Base-by-base conservation (phyloP, 345 rosid genomes). In the Citrus maxima region DNA sequence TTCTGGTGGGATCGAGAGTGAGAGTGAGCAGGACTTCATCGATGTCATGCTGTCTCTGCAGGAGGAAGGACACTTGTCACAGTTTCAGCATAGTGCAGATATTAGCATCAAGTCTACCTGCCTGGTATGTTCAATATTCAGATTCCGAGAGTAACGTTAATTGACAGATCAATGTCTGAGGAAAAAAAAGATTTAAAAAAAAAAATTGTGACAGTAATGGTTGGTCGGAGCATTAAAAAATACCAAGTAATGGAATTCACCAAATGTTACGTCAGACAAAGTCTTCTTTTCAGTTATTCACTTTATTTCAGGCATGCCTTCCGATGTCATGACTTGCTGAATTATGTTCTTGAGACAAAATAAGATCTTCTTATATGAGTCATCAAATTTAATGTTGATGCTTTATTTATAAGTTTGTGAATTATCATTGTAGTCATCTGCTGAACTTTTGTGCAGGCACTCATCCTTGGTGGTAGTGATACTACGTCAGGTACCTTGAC, bases 21-120 rank as follows among this genome's bases (percentile, higher is more conserved):
- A 83, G 77, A 77, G 66, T 32, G 84, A 83, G 10, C 72, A 78
- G 30, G 89, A 88, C 54, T 91, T 91, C 78, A 85, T 90, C 25
- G 91, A 88, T 70, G 84, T 89, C 27, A 87, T 93, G 95, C 27
- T 90, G 67, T 80, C 90, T 3, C 79, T 88, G 51, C 81, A 82
- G 34, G 84, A 88, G 62, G 81, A 83, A 63, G 87, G 84, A 14
- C 68, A 79, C 7, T 77, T 88, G 24, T 82, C 88, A 3, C 79
- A 75, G 74, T 86, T 81, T 46, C 83, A 68, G 58, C 84, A 82
- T 73, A 89, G 83, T 35, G 77, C 85, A 24, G 87, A 90, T 81
- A 83, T 80, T 24, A 81, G 82, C 79, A 86, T 87, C 84, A 93
- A 91, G 79, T 82, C 93, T 32, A 88, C 91, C 40, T 87, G 91